A percentile compares a stretch with the other conserved stretches of the same genome.
phyloP scores from a whole-genome alignment of 2,329 filamentous ascomycete genomes.

The Rhinocladiella similis region DNA sequence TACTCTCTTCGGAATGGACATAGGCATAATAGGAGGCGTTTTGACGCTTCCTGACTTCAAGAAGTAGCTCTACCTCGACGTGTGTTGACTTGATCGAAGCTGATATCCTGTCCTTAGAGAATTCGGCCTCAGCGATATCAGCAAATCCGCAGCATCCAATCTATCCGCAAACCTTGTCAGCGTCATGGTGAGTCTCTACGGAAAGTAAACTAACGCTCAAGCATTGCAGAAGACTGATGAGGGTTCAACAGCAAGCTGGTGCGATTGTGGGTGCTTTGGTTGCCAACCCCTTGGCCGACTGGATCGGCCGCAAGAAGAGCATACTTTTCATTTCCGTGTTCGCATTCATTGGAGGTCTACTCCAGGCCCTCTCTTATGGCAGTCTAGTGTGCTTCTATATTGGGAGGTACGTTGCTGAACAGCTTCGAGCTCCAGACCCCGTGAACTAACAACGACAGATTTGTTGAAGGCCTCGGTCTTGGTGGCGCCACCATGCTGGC shows the following conservation, averaged over 20 bases:
- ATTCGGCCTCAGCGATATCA: conserved; percentile 50
- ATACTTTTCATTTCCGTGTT: conserved; percentile 59
- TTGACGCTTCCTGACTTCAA: conserved; percentile 61
- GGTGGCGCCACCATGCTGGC: conserved; percentile 58
- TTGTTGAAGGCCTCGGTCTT: conserved; percentile 55
- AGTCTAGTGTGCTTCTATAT: conserved; percentile 64
- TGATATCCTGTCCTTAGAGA: conserved; percentile 41
- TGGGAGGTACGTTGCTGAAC: conserved; percentile 54
- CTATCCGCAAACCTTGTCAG: conserved; percentile 69
- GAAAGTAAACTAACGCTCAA: too few species aligned
- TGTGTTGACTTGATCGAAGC: conserved; percentile 10
- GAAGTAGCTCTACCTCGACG: conserved; percentile 38
- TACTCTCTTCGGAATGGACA: conserved; percentile 66
- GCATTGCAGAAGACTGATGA: too few species aligned
- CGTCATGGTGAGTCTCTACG: conserved; percentile 46
- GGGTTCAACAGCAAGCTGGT: conserved; percentile 54
- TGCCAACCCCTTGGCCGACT: conserved; percentile 41
- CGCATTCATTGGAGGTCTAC: conserved; percentile 61
- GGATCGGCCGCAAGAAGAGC: conserved; percentile 55
- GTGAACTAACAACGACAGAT: conserved; percentile 29
- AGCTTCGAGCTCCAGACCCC: neutral
- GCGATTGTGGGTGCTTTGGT: conserved; percentile 65
- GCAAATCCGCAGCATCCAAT: conserved; percentile 49
- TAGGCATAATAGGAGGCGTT: conserved; percentile 68
- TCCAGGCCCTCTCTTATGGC: conserved; percentile 64